phyloP scores from a whole-genome alignment of 257 asterid species.

The Forsythia suspensa region DNA sequence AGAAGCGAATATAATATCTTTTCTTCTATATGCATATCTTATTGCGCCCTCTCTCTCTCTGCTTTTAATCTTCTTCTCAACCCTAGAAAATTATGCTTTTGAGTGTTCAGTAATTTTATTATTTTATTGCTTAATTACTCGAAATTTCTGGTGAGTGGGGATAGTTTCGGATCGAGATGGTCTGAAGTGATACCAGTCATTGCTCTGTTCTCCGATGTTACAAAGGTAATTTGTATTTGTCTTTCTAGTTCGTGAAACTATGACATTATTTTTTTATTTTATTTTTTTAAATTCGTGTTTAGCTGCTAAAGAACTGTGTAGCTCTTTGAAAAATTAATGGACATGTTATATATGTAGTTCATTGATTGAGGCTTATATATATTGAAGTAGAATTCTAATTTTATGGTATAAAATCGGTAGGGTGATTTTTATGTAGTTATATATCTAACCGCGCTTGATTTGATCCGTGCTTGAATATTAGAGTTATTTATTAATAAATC shows the following conservation, averaged over 20 bases:
- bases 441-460: not conserved
- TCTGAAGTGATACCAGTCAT: not conserved
- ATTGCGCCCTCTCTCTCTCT: not conserved
- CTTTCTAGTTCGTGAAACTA: not conserved
- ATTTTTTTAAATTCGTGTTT: not conserved
- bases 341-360: not conserved
- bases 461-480: not conserved
- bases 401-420: not conserved
- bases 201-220: not conserved
- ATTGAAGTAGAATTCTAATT: not conserved
- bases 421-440: not conserved
- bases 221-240: not conserved
- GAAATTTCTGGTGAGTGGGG: not conserved
- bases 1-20: conserved; percentile 28
- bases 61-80: conserved; percentile 25
- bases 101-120: not conserved
- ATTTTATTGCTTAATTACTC: conserved; percentile 3
- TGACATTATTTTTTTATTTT: not conserved
- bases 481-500: not conserved
- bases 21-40: conserved; percentile 1
- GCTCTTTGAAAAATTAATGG: not conserved
- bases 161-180: not conserved
- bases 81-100: conserved; percentile 16
- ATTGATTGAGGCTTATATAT: not conserved
- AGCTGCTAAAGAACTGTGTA: not conserved